phyloP scores from a whole-genome alignment of 768 basidiomycete genomes.

The Filobasidium wieringae region DNA sequence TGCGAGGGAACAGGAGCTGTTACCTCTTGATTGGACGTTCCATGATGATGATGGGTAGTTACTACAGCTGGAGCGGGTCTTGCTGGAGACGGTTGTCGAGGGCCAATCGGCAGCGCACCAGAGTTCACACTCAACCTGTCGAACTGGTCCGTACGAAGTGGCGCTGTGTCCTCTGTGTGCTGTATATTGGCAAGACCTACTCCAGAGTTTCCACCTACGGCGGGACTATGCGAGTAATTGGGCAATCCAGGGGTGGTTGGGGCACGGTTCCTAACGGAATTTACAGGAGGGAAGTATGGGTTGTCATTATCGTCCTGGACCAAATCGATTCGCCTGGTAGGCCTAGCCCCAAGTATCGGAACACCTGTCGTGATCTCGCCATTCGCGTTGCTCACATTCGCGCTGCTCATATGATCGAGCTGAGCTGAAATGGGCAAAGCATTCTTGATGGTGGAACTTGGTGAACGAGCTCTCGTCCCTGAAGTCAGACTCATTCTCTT shows the following conservation, averaged over 20 bases:
- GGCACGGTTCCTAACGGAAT: not conserved
- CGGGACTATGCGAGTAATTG: conserved; percentile 12
- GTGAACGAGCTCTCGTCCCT: conserved; percentile 3
- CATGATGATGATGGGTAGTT: not conserved
- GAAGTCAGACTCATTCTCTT: conserved; percentile 1
- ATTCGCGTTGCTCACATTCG: not conserved
- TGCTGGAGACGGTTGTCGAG: conserved; percentile 2
- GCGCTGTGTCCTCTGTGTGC: not conserved
- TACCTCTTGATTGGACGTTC: too few relatives aligned
- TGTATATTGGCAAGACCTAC: not conserved
- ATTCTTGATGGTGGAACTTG: not conserved
- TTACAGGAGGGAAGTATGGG: conserved; percentile 31
- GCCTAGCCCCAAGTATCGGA: conserved; percentile 2
- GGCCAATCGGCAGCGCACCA: not conserved
- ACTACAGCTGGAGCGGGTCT: conserved; percentile 14
- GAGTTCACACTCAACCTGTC: not conserved
- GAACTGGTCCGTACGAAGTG: too few relatives aligned
- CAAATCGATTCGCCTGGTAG: not conserved
- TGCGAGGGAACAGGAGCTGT: too few relatives aligned
- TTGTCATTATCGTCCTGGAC: conserved; percentile 13
- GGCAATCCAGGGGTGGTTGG: conserved; percentile 3
- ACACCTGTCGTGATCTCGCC: not conserved
- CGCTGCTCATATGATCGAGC: not conserved
- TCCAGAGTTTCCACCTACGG: conserved; percentile 3
- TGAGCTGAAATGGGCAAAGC: not conserved